A percentile compares a stretch with the other conserved stretches of the same genome.
These are phyloP conservation scores for Lactarius deliciosus DNA, from an alignment of 768 basidiomycete species.

Conservation along the genomic window DNA sequence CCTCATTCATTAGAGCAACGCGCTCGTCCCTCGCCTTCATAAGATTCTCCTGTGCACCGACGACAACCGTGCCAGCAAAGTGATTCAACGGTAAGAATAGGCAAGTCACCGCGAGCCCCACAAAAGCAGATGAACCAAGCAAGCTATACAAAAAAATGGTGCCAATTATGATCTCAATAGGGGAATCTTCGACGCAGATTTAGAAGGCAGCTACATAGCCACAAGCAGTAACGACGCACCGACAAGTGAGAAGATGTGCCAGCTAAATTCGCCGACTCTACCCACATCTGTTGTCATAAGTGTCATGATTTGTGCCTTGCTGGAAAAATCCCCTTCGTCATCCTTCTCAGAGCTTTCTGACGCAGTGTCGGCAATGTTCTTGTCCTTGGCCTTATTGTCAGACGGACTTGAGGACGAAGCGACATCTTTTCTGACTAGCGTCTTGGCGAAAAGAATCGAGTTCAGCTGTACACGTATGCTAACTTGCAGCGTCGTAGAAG, in stretches of 20 bases:
- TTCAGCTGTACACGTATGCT: slow-evolving; percentile 75
- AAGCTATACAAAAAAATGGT: slow-evolving; percentile 73
- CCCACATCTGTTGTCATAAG: slow-evolving; percentile 96
- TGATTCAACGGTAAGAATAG: slow-evolving; percentile 74
- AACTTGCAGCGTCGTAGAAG: slow-evolving; percentile 68
- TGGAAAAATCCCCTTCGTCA: slow-evolving; percentile 48
- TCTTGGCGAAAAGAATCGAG: slow-evolving; percentile 80
- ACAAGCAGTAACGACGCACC: slow-evolving; percentile 42
- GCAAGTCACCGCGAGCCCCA: slow-evolving; percentile 75
- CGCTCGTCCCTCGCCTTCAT: slow-evolving; percentile 94
- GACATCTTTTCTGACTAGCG: slow-evolving; percentile 79
- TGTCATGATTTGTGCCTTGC: slow-evolving; percentile 82
- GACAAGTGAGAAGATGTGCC: slow-evolving; percentile 73
- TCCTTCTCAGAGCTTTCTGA: slow-evolving; percentile 48
- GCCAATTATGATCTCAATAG: slow-evolving; percentile 75
- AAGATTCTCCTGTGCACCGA: slow-evolving; percentile 75
- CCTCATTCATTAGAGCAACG: slow-evolving; percentile 91
- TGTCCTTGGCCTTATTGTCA: slow-evolving; percentile 32
- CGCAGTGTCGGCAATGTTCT: slow-evolving; percentile 20
- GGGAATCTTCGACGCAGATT: slow-evolving; percentile 57
- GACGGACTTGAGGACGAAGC: slow-evolving; percentile 55
- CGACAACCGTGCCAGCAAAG: slow-evolving; percentile 75
- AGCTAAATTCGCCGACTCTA: slow-evolving; percentile 80
- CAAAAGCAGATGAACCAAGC: slow-evolving; percentile 75
- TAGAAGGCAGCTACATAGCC: not conserved